These are phyloP conservation scores for Ustilago loliicola DNA, from an alignment of 1,284 basidiomycete species.

Conservation along the genomic window DNA sequence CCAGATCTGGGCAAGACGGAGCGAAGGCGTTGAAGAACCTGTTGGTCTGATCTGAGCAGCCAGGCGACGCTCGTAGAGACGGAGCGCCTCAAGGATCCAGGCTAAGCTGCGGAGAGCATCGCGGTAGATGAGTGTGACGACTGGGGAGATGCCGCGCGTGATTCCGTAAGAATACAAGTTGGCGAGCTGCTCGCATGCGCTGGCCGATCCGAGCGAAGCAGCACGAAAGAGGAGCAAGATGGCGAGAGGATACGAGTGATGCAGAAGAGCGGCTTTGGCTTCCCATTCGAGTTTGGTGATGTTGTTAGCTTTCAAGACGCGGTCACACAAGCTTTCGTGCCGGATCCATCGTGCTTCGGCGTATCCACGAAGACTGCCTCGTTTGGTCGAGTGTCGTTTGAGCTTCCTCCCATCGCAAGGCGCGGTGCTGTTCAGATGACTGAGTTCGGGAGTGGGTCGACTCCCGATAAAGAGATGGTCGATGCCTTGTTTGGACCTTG, in stretches of 20 bases:
- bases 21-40: constrained; percentile 9
- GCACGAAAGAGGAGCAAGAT: constrained; percentile 52
- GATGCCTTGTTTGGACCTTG: background rate
- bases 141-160: constrained; percentile 39
- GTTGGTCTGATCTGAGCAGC: constrained; percentile 27
- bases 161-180: constrained; percentile 46
- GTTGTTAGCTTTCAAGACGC: constrained; percentile 41
- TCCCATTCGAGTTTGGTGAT: constrained; percentile 55
- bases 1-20: constrained; percentile 27
- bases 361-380: constrained; percentile 38
- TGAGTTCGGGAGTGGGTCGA: background rate
- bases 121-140: constrained; percentile 50
- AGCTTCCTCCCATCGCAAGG: constrained; percentile 7
- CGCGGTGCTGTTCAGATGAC: background rate
- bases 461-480: constrained; percentile 22
- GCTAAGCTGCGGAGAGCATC: constrained; percentile 46
- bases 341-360: constrained; percentile 40
- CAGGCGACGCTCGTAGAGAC: constrained; percentile 28
- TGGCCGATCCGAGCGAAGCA: constrained; percentile 42
- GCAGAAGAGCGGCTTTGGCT: constrained; percentile 52
- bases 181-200: constrained; percentile 37
- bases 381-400: constrained; percentile 27
- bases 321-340: constrained; percentile 42
- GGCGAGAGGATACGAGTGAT: constrained; percentile 46
- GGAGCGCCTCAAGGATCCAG: constrained; percentile 45